phyloP scores from a whole-genome alignment of 148 eudicot species.

The Euryodendron excelsum region DNA sequence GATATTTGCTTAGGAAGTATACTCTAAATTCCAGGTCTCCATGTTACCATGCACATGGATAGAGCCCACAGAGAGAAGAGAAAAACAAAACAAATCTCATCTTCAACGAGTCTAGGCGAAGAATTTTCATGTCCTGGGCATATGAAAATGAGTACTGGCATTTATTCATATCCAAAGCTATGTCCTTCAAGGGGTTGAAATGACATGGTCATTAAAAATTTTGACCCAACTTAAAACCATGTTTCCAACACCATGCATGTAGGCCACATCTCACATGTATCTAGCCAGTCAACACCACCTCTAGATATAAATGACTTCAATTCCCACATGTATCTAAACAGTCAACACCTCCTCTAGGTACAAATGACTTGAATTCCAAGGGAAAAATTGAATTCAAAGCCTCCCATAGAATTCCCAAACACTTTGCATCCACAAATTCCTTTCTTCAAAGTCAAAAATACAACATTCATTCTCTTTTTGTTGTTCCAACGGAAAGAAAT shows the following conservation, averaged over 20 bases:
- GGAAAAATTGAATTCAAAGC: background rate
- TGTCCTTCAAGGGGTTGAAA: no score
- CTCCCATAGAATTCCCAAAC: background rate
- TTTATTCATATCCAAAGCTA: background rate
- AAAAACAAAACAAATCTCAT: background rate
- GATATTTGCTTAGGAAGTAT: constrained; percentile 21
- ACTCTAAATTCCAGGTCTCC: constrained; percentile 8
- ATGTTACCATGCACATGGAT: constrained; percentile 51
- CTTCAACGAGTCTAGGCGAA: background rate
- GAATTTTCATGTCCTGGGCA: background rate
- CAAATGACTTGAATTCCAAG: constrained; percentile 9
- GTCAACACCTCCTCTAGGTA: constrained; percentile 3
- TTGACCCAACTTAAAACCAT: background rate
- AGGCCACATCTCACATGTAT: background rate
- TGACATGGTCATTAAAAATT: background rate
- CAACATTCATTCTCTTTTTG: background rate
- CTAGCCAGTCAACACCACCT: constrained; percentile 5
- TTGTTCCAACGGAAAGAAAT: no score
- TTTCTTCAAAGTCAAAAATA: constrained; percentile 2
- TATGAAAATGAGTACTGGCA: background rate
- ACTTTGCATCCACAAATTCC: constrained; percentile 13
- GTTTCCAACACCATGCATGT: background rate
- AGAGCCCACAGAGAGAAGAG: constrained; percentile 37
- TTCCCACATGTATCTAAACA: background rate
- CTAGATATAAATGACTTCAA: background rate